These are phyloP conservation scores for Xylaria palmicola DNA, from an alignment of 495 filamentous ascomycete species.

Conservation along the genomic window DNA sequence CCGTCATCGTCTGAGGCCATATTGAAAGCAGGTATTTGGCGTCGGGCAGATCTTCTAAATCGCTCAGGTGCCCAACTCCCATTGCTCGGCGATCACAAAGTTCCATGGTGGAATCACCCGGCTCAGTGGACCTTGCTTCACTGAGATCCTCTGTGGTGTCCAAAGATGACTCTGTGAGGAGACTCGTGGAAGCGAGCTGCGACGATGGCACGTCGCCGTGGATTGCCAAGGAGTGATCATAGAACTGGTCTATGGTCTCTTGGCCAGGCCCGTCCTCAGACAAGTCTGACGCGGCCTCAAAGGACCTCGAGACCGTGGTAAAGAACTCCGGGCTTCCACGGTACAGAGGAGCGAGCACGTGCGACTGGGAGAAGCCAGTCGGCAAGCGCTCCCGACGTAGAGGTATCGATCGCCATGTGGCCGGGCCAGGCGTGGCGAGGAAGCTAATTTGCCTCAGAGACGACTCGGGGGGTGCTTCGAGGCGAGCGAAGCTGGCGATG, in stretches of 20 bases:
- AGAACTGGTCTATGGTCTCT: slow-evolving; percentile 56
- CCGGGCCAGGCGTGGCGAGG: slow-evolving; percentile 27
- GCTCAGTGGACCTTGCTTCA: slow-evolving; percentile 7
- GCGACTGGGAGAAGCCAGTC: slow-evolving; percentile 49
- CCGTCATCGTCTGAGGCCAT: slow-evolving; percentile 72
- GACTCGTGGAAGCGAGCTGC: slow-evolving; percentile 38
- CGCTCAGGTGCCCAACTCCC: slow-evolving; percentile 46
- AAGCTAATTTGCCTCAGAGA: slow-evolving; percentile 15
- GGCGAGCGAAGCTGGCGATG: slow-evolving; percentile 47
- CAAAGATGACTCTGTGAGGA: slow-evolving; percentile 25
- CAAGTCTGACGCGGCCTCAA: slow-evolving; percentile 26
- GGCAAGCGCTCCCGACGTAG: slow-evolving; percentile 35
- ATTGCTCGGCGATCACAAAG: not conserved
- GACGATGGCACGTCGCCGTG: slow-evolving; percentile 58
- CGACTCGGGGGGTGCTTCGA: slow-evolving; percentile 3
- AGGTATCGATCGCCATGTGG: slow-evolving; percentile 49
- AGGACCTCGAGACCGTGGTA: slow-evolving; percentile 40
- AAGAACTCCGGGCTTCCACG: slow-evolving; percentile 49
- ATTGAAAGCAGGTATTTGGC: slow-evolving; percentile 67
- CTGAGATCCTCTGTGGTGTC: slow-evolving; percentile 24
- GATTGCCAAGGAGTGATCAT: slow-evolving; percentile 68
- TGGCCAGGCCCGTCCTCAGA: slow-evolving; percentile 21
- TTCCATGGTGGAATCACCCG: not conserved
- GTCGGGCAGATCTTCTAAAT: slow-evolving; percentile 70
- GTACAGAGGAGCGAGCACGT: slow-evolving; percentile 32